Evolutionary conservation across 331 rosid genomes (phyloP).

Genomic region (Quercus phellos): DNA sequence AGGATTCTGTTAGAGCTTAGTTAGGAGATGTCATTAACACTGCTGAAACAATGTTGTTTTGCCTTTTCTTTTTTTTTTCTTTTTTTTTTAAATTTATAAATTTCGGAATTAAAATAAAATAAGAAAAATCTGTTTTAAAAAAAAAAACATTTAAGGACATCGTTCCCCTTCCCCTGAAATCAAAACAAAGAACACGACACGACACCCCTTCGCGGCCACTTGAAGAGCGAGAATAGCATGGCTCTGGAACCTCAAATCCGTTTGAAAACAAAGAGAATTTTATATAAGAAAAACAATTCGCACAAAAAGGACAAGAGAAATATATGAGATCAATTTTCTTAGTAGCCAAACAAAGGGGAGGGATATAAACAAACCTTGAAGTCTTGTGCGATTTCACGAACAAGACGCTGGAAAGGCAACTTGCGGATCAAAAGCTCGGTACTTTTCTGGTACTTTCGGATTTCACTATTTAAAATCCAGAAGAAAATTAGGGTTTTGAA

Average conservation of each 20-base stretch:
- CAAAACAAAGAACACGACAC: no score
- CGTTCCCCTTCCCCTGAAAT: no score
- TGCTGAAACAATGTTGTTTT: no score
- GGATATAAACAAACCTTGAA: slow-evolving; percentile 37
- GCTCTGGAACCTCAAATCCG: slow-evolving; percentile 70
- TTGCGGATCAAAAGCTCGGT: slow-evolving; percentile 69
- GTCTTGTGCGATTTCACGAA: slow-evolving; percentile 73
- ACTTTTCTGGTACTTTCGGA: slow-evolving; percentile 72
- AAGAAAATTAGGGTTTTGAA: not conserved
- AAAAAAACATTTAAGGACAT: no score
- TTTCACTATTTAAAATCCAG: slow-evolving; percentile 30
- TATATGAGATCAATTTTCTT: rapidly evolving
- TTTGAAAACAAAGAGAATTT: slow-evolving; percentile 1
- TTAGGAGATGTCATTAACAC: no score
- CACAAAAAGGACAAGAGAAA: not conserved
- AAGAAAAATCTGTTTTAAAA: no score
- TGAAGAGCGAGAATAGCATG: slow-evolving; percentile 67
- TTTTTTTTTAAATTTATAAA: no score
- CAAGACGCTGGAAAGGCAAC: slow-evolving; percentile 71
- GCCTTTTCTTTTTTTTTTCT: no score
- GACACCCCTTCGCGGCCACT: slow-evolving; percentile 50
- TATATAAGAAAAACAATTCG: not conserved
- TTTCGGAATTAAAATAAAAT: no score
- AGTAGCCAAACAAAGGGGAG: not conserved
- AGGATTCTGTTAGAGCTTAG: no score